Base-by-base conservation (phyloP, 2,329 filamentous ascomycete genomes). In the Aspergillus tanneri region DNA sequence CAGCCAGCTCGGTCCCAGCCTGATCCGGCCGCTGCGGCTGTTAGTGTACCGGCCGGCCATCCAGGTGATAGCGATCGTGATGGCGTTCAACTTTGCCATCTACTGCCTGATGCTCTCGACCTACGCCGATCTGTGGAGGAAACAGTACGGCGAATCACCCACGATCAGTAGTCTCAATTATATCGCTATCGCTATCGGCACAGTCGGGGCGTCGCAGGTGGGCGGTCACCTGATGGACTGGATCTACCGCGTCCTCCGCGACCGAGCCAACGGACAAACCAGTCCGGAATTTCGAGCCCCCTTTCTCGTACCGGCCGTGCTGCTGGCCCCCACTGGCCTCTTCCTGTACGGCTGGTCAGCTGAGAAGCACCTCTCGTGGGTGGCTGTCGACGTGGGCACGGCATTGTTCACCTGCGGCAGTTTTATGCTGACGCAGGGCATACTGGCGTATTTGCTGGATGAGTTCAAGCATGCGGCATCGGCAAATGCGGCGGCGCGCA, bases 371-470 rank as follows among this genome's bases (percentile, higher is more conserved):
- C 63, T 72, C 0, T 78, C 80, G 56, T 83, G 79, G 78, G 77
- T 82, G 38, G 70, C 80, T 6, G 79, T 79, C 0, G 78, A 83
- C 51, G 66, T 83, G 19, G 81, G 80, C 3, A 75, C 77, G 0
- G 70, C 70, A 0, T 23, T 58, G 7, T 57, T 70, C 12, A 67
- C 62, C 1, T 38, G 62, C 14, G 65, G 65, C 14, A 43, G 64
- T 21, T 50, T 70, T 9, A 55, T 55, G 2, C 55, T 62, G 4
- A 65, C 68, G 38, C 79, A 83, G 74, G 73, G 75, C 0, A 68
- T 80, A 0, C 76, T 80, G 46, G 81, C 80, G 2, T 88, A 88
- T 55, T 74, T 87, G 4, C 78, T 87, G 28, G 84, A 88, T 50
- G 75, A 78, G 1, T 86, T 78, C 59, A 72, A 75, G 48, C 81